A percentile compares a stretch with the other conserved stretches of the same genome.
These are phyloP conservation scores for Lippia alba DNA, from an alignment of 305 asterid genomes.

Conservation along the genomic window DNA sequence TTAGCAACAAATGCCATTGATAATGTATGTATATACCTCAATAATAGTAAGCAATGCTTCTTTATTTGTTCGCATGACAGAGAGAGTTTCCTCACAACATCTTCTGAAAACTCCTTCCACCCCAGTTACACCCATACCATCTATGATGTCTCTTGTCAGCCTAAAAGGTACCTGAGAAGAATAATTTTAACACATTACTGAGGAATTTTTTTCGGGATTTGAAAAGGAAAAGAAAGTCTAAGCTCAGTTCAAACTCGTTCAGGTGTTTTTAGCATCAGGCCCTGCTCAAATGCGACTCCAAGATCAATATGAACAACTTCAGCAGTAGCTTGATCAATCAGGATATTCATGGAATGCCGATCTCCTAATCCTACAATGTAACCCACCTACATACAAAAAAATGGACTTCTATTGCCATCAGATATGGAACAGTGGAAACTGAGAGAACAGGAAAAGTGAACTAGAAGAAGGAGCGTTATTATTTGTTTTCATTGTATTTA, in stretches of 20 bases:
- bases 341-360: constrained; percentile 93
- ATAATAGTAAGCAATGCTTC: constrained; percentile 94
- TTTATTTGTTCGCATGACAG: constrained; percentile 96
- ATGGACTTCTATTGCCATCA: constrained; percentile 24
- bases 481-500: not conserved
- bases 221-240: constrained; percentile 12
- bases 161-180: constrained; percentile 85
- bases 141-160: constrained; percentile 89
- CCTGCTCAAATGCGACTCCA: constrained; percentile 99
- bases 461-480: not conserved
- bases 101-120: constrained; percentile 98
- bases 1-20: constrained; percentile 5
- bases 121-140: constrained; percentile 98
- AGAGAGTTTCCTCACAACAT: constrained; percentile 94
- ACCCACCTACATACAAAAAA: constrained; percentile 72
- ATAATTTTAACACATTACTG: constrained; percentile 27
- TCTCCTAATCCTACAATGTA: constrained; percentile 99
- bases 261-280: constrained; percentile 98
- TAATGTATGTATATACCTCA: constrained; percentile 57
- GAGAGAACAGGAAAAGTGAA: not conserved
- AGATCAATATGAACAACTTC: constrained; percentile 99
- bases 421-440: not conserved
- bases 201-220: constrained; percentile 18
- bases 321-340: constrained; percentile 94
- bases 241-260: constrained; percentile 70